Base-by-base conservation (phyloP, 495 filamentous ascomycete genomes). In the Hypoxylon intermedium region DNA sequence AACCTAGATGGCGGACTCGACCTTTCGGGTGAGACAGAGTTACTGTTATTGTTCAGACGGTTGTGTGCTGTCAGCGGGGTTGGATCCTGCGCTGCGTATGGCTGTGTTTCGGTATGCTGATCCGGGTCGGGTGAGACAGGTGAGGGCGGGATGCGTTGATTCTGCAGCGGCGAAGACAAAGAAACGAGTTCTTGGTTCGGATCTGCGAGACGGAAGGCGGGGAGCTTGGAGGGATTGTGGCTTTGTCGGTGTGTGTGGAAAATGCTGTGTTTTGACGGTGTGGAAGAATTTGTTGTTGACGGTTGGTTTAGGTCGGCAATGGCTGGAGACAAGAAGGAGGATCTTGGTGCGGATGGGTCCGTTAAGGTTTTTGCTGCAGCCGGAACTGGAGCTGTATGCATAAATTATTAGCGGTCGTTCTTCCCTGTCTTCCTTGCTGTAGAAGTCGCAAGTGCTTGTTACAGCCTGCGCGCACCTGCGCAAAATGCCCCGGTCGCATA, bases 151-250 rank as follows among this genome's bases (percentile, higher is more conserved):
- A 72, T 67, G 56, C 67, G 74, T 46, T 73, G 75, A 48, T 50
- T 55, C 23, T 59, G 65, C 48, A 76, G 61, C 28, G 76, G 65
- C 30, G 72, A 74, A 23, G 75, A 65, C 13, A 72, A 21, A 15
- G 54, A 28, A 37, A 61, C 67, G 34, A 71, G 58, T 46, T 78
- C 71, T 53, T 75, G 77, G 50, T 75, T 76, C 36, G 77, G 68
- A 68, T 82, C 79, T 48, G 71, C 73, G 59, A 80, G 80, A 36
- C 79, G 77, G 57, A 72, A 82, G 20, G 78, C 70, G 19, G 79
- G 78, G 46, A 81, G 68, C 50, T 80, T 82, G 48, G 77, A 80
- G 11, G 77, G 78, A 28, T 75, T 82, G 65, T 81, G 74, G 56
- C 67, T 77, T 47, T 77, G 76, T 60, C 79, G 77, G 57, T 82